These are phyloP conservation scores for Erodium trifolium DNA, from an alignment of 441 rosid species.

Conservation along the genomic window DNA sequence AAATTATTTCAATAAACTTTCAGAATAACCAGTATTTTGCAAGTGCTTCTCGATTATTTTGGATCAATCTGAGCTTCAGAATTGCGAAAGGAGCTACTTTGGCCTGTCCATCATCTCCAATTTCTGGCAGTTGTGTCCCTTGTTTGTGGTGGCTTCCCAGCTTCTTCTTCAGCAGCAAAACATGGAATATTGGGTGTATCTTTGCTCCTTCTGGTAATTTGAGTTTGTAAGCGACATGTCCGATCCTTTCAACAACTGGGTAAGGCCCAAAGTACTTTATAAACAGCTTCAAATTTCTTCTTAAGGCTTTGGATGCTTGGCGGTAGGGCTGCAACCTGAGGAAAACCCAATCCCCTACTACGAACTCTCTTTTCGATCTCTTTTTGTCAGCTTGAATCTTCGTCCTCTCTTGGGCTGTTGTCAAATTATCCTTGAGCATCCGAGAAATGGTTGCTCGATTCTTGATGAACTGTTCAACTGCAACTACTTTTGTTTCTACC, in stretches of 20 bases:
- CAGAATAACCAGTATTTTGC: no score
- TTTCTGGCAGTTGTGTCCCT: not conserved
- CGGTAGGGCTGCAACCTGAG: no score
- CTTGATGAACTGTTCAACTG: not conserved
- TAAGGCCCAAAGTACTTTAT: no score
- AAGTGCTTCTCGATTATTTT: no score
- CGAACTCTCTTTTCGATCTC: not conserved
- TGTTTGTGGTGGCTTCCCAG: not conserved
- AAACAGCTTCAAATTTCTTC: no score
- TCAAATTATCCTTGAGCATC: not conserved
- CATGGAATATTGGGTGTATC: slow-evolving; percentile 1
- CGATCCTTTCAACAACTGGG: not conserved
- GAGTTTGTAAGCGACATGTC: not conserved
- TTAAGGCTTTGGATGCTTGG: no score
- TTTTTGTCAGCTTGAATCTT: not conserved
- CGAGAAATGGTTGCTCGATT: not conserved
- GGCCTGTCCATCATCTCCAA: not conserved
- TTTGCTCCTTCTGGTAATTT: not conserved
- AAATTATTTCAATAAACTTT: no score
- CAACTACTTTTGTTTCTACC: not conserved
- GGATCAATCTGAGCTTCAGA: no score
- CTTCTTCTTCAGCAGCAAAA: not conserved
- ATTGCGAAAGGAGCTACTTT: not conserved
- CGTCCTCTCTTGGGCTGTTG: not conserved
- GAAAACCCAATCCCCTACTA: not conserved